Percentiles rank a stretch among this genome's conserved stretches.
These are phyloP conservation scores for Zygosaccharomyces pseudorouxii DNA, from an alignment of 805 yeast genomes.

Conservation along the genomic window DNA sequence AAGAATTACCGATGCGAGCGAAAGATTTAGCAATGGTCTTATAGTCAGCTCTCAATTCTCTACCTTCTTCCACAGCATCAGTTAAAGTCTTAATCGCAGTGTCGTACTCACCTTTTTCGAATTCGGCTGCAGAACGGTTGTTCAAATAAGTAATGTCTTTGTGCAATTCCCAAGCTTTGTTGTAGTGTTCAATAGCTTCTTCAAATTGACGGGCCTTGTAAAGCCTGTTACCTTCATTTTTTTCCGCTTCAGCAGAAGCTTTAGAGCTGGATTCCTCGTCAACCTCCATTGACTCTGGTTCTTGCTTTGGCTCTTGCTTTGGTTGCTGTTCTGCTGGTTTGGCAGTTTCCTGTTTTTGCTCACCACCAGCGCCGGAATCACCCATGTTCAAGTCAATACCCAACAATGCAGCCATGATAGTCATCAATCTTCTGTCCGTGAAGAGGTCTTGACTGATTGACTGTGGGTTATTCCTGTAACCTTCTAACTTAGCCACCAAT, in stretches of 20 bases:
- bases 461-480: slow-evolving; percentile 65
- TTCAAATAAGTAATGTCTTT: slow-evolving; percentile 90
- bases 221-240: slow-evolving; percentile 78
- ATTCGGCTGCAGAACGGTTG: slow-evolving; percentile 97
- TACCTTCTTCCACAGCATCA: slow-evolving; percentile 81
- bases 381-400: slow-evolving; percentile 68
- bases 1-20: slow-evolving; percentile 83
- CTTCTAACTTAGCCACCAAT: slow-evolving; percentile 60
- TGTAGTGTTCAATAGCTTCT: slow-evolving; percentile 83
- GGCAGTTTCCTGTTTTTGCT: background rate
- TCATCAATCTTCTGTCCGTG: slow-evolving; percentile 82
- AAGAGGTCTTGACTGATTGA: slow-evolving; percentile 65
- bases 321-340: slow-evolving; percentile 27
- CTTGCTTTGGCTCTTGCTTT: slow-evolving; percentile 28
- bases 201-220: slow-evolving; percentile 88
- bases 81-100: slow-evolving; percentile 76
- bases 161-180: slow-evolving; percentile 76
- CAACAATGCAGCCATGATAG: slow-evolving; percentile 76
- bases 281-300: slow-evolving; percentile 38
- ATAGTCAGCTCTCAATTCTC: slow-evolving; percentile 87
- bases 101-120: slow-evolving; percentile 89
- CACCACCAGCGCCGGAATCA: slow-evolving; percentile 27
- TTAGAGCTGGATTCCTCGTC: slow-evolving; percentile 34
- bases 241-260: slow-evolving; percentile 59
- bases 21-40: slow-evolving; percentile 87